Conservation (phyloP, 2,329 filamentous ascomycete species). For the Huntiella abstrusa region DNA sequence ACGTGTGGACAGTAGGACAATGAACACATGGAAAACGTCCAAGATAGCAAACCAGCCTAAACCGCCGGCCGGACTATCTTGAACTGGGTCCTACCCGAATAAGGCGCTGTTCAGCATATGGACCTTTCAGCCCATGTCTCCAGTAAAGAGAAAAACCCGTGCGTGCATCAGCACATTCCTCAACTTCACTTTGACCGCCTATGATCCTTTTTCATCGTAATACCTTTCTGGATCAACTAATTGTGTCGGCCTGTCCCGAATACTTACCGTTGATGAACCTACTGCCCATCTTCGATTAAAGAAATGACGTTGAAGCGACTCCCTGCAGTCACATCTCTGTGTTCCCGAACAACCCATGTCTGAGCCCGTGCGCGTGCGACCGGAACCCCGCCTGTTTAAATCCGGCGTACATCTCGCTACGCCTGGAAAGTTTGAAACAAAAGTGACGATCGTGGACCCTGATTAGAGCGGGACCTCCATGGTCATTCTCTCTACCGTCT, state of each 20-base stretch:
- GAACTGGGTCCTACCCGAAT: slow-evolving; percentile 21
- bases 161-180: slow-evolving; percentile 56
- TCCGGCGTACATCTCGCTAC: no score
- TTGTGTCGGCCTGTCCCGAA: slow-evolving; percentile 63
- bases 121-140: slow-evolving; percentile 41
- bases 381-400: no score
- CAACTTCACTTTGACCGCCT: slow-evolving; percentile 49
- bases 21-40: slow-evolving; percentile 47
- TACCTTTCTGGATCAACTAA: slow-evolving; percentile 59
- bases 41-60: slow-evolving; percentile 35
- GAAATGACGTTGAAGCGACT: no score
- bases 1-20: slow-evolving; percentile 16
- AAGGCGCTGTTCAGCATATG: slow-evolving; percentile 51
- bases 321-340: no score
- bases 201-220: slow-evolving; percentile 51
- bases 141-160: slow-evolving; percentile 56
- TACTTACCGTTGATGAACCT: slow-evolving; percentile 35
- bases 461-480: no score
- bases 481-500: no score
- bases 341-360: no score
- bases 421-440: no score
- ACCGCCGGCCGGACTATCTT: no score
- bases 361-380: no score
- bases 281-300: no score
- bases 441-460: no score